These are phyloP conservation scores for Calophaca sinica DNA, from an alignment of 306 rosid species.

Conservation along the genomic window DNA sequence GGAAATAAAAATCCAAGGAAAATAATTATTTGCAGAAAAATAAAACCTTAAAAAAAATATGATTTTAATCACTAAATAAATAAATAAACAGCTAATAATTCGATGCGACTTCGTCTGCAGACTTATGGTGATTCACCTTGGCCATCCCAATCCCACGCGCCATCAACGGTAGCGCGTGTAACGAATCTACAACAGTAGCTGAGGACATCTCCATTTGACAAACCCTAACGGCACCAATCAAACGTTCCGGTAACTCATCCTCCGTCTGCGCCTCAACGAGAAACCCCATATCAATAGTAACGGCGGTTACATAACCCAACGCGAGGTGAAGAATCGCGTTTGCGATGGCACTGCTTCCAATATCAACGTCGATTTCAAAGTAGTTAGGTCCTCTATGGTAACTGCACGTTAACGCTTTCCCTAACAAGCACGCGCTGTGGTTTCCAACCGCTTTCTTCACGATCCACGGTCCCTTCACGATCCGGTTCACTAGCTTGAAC, in stretches of 20 bases:
- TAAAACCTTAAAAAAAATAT: not conserved
- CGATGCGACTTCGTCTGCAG: constrained; percentile 45
- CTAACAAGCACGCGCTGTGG: constrained; percentile 79
- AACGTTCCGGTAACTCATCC: constrained; percentile 84
- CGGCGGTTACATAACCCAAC: constrained; percentile 75
- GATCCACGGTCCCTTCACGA: constrained; percentile 93
- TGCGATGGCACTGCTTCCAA: constrained; percentile 82
- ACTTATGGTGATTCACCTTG: constrained; percentile 62
- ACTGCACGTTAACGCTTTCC: constrained; percentile 81
- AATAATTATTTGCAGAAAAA: not conserved
- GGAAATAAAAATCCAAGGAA: not conserved
- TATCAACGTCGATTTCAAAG: constrained; percentile 84
- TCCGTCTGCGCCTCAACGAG: constrained; percentile 80
- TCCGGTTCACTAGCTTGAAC: constrained; percentile 86
- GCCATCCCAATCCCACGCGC: constrained; percentile 60
- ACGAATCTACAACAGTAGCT: constrained; percentile 60
- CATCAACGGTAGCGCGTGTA: constrained; percentile 8
- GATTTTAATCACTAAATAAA: not conserved
- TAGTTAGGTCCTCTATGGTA: constrained; percentile 75
- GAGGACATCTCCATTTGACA: constrained; percentile 86
- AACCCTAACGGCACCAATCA: constrained; percentile 83
- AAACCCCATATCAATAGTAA: constrained; percentile 86
- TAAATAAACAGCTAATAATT: constrained; percentile 4
- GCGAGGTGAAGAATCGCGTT: constrained; percentile 84
- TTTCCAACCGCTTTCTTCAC: constrained; percentile 86